Percentiles rank a stretch among this genome's conserved stretches.
Conservation (phyloP, 176 grass and related monocot species). For the Musa acuminata region DNA sequence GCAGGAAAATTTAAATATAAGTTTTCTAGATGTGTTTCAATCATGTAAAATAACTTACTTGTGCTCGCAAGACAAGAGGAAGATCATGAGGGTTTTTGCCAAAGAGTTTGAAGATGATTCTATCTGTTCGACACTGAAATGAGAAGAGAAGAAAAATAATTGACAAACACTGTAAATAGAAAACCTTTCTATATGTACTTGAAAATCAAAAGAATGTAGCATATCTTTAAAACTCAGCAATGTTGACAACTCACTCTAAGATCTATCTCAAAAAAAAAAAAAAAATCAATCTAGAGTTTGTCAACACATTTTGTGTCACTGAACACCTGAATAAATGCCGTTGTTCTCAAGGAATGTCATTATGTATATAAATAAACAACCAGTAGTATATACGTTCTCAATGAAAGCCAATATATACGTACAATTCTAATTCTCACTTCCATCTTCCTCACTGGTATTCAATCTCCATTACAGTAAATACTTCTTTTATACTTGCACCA, state of each 20-base stretch:
- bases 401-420: too few species aligned
- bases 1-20: neutral
- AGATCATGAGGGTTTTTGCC: constrained; percentile 88
- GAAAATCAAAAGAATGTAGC: neutral
- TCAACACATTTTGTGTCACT: neutral
- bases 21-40: neutral
- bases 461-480: too few species aligned
- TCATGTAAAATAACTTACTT: constrained; percentile 35
- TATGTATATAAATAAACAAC: too few species aligned
- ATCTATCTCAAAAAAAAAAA: neutral
- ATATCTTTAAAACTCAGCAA: neutral
- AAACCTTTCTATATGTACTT: neutral
- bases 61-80: constrained; percentile 62
- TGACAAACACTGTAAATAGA: neutral
- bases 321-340: too few species aligned
- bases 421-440: too few species aligned
- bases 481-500: too few species aligned
- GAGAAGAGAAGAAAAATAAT: constrained; percentile 7
- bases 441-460: too few species aligned
- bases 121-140: constrained; percentile 81
- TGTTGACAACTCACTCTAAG: neutral
- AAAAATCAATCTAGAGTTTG: neutral
- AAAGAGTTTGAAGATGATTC: constrained; percentile 96
- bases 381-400: too few species aligned
- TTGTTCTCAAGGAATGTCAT: too few species aligned